A percentile compares a stretch with the other conserved stretches of the same genome.
Conservation (phyloP, 2,329 filamentous ascomycete species). For the Colletotrichum gigasporum region DNA sequence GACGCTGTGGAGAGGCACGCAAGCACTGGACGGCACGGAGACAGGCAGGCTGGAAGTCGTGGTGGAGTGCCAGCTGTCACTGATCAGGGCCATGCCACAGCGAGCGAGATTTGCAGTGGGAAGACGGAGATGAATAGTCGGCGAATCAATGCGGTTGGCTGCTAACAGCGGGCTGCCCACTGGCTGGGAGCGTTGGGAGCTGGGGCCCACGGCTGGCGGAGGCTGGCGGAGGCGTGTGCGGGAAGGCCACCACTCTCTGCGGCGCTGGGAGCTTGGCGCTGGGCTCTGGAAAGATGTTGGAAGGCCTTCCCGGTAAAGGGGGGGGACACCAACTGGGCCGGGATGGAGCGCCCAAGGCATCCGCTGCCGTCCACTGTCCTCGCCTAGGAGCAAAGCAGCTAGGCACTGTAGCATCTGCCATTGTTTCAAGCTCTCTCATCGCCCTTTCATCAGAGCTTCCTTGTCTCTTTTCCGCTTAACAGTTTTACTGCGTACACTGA, state of each 20-base stretch:
- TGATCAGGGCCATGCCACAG: not conserved
- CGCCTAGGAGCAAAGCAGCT: no score
- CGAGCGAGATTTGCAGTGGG: constrained; percentile 21
- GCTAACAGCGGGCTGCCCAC: not conserved
- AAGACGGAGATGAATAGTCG: constrained; percentile 4
- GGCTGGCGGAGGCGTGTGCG: constrained; percentile 1
- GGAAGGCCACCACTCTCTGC: not conserved
- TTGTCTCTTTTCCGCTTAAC: not conserved
- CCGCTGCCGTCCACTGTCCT: no score
- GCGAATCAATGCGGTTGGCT: constrained; percentile 13
- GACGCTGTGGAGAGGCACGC: constrained; percentile 20
- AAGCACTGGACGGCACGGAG: no score
- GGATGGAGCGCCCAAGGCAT: no score
- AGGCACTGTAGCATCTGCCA: constrained; percentile 20
- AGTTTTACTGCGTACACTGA: no score
- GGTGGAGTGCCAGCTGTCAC: not conserved
- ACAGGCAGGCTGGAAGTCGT: not conserved
- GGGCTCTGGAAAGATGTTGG: not conserved
- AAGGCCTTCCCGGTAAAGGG: not conserved
- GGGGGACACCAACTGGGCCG: not conserved
- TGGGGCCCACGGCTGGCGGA: constrained; percentile 4
- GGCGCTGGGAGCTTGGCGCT: not conserved
- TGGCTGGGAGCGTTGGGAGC: not conserved
- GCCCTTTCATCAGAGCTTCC: constrained; percentile 26
- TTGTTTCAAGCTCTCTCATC: constrained; percentile 8